These are phyloP conservation scores for Neolecta irregularis DNA, from an alignment of 1,139 yeast genomes.

Conservation along the genomic window DNA sequence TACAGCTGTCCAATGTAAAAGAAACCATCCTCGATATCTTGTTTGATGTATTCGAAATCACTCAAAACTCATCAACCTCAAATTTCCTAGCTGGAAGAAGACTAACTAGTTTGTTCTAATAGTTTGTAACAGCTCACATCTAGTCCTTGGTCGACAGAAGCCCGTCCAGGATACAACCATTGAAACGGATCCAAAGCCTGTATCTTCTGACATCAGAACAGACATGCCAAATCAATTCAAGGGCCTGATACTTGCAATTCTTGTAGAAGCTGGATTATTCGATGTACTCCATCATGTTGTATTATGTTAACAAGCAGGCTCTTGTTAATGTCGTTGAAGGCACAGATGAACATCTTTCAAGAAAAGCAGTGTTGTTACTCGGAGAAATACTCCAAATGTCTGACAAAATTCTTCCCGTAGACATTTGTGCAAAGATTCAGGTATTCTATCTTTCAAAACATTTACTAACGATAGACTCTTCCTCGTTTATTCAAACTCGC, in stretches of 20 bases:
- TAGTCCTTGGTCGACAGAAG: too few species aligned
- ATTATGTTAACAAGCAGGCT: slow-evolving; percentile 15
- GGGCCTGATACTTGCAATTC: slow-evolving; percentile 39
- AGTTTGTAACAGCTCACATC: slow-evolving; percentile 8
- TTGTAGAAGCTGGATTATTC: slow-evolving; percentile 43
- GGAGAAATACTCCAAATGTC: slow-evolving; percentile 48
- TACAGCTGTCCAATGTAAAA: slow-evolving; percentile 42
- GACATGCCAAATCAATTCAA: slow-evolving; percentile 37
- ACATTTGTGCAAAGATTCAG: slow-evolving; percentile 20
- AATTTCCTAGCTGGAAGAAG: slow-evolving; percentile 26
- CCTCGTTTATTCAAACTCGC: slow-evolving; percentile 24
- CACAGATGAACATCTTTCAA: slow-evolving; percentile 31
- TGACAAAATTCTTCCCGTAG: slow-evolving; percentile 37
- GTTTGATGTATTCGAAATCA: slow-evolving; percentile 49
- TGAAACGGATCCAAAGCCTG: slow-evolving; percentile 2
- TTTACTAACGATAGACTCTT: slow-evolving; percentile 15
- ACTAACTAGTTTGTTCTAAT: slow-evolving; percentile 17
- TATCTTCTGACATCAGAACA: slow-evolving; percentile 2
- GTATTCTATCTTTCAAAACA: slow-evolving; percentile 1
- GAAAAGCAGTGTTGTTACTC: slow-evolving; percentile 48
- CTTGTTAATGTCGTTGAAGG: slow-evolving; percentile 37
- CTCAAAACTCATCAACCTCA: slow-evolving; percentile 45
- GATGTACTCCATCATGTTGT: slow-evolving; percentile 18
- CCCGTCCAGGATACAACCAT: neutral
- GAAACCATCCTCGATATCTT: slow-evolving; percentile 37